A percentile compares a stretch with the other conserved stretches of the same genome.
These are phyloP conservation scores for Coemansia asiatica DNA, from an alignment of 192 early-diverging fungal species.

Conservation along the genomic window DNA sequence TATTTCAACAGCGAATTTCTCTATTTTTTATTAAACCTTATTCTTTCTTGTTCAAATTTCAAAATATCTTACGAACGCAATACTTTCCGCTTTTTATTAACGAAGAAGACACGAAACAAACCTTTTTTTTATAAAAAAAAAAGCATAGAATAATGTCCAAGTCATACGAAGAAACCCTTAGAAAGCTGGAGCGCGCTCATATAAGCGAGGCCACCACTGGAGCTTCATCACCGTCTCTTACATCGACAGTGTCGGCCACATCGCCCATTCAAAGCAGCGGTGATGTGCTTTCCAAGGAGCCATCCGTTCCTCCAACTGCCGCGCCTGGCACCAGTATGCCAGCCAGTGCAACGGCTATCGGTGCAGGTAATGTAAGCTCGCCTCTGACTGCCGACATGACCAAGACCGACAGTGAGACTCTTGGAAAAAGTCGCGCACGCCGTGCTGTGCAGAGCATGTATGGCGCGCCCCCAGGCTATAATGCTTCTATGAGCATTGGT, in stretches of 20 bases:
- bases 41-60: background rate
- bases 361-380: background rate
- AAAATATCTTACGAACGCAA: background rate
- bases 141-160: conserved; percentile 51
- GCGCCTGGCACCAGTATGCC: background rate
- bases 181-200: conserved; percentile 44
- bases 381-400: conserved; percentile 5
- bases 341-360: conserved; percentile 14
- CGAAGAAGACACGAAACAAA: background rate
- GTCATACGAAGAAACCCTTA: conserved; percentile 53
- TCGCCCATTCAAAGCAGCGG: conserved; percentile 25
- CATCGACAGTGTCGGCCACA: conserved; percentile 33
- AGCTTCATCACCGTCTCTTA: conserved; percentile 25
- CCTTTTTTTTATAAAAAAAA: background rate
- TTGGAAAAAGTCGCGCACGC: conserved; percentile 29
- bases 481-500: conserved; percentile 52
- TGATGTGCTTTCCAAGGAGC: conserved; percentile 16
- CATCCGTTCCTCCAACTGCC: background rate
- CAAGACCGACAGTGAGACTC: conserved; percentile 12
- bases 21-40: background rate
- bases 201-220: conserved; percentile 32
- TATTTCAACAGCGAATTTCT: background rate
- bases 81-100: background rate
- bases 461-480: conserved; percentile 54
- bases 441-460: conserved; percentile 57